A percentile compares a stretch with the other conserved stretches of the same genome.
These are phyloP conservation scores for Ocimum tenuiflorum DNA, from an alignment of 257 asterid genomes.

Conservation along the genomic window DNA sequence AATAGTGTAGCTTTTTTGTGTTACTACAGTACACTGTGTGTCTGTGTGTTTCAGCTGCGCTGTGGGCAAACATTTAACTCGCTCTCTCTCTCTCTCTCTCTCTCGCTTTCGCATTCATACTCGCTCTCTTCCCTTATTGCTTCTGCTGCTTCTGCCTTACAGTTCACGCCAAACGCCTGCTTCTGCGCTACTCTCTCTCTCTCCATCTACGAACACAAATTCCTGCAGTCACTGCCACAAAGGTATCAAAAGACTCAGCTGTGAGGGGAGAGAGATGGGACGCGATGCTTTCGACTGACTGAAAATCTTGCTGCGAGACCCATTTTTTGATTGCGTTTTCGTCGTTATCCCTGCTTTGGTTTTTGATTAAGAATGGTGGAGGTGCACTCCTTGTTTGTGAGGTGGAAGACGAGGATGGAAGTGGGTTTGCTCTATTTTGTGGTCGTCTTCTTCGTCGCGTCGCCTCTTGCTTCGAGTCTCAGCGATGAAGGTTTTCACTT, in stretches of 20 bases:
- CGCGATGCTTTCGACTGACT: slow-evolving; percentile 11
- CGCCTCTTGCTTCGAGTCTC: slow-evolving; percentile 41
- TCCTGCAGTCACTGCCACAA: slow-evolving; percentile 25
- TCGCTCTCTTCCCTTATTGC: slow-evolving; percentile 35
- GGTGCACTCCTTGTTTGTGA: not conserved
- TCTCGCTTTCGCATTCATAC: not conserved
- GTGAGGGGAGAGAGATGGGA: slow-evolving; percentile 19
- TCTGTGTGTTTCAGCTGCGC: slow-evolving; percentile 31
- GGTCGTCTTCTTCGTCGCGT: slow-evolving; percentile 18
- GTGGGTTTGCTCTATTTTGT: slow-evolving; percentile 9
- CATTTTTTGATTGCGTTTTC: not conserved
- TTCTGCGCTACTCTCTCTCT: slow-evolving; percentile 25
- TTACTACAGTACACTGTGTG: slow-evolving; percentile 15
- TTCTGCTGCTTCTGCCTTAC: slow-evolving; percentile 52
- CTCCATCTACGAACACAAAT: slow-evolving; percentile 28
- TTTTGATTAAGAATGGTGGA: slow-evolving; percentile 21
- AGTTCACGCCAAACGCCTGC: slow-evolving; percentile 99
- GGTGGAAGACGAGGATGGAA: slow-evolving; percentile 22
- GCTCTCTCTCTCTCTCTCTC: slow-evolving; percentile 15
- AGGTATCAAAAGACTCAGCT: slow-evolving; percentile 17
- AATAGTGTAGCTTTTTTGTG: slow-evolving; percentile 24
- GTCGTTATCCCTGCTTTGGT: not conserved
- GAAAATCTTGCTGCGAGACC: slow-evolving; percentile 6
- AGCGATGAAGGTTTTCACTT: slow-evolving; percentile 44
- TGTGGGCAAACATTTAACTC: slow-evolving; percentile 38